Evolutionary conservation across 495 filamentous ascomycete species (phyloP), one percentile per base, ranked within the genome.

Genomic region (Talaromyces liani): DNA sequence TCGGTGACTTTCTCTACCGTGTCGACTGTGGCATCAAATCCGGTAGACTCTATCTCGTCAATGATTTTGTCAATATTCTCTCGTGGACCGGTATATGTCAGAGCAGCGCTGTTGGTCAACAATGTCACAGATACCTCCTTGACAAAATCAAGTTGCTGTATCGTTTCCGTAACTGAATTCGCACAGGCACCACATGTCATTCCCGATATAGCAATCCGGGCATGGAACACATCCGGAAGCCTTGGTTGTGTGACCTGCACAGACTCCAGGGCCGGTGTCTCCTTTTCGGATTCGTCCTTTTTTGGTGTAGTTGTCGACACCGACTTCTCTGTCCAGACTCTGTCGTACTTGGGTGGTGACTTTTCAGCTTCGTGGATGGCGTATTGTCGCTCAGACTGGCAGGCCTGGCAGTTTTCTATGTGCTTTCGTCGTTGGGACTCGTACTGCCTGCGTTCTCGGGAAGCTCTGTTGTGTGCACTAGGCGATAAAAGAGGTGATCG

Each of bases 151-250:
- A 83, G 64, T 29, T 79, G 73, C 59, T 80, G 68, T 8, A 88
- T 66, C 57, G 75, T 77, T 33, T 77, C 69, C 10, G 81, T 82
- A 39, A 89, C 79, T 39, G 75, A 77, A 63, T 81, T 79, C 20
- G 79, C 80, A 65, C 86, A 89, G 3, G 85, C 81, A 31, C 82
- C 82, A 70, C 86, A 88, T n/a, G 81, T 88, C 86, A 89, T 89
- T 4, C 86, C 86, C 7, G 73, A 76, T 64, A 89, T 82, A 58
- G 76, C 78, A 4, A 89, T 67, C 1, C 70, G 75, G 0, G 79
- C 82, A 51, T 69, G 73, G 65, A 74, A 82, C 45, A 70, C 68
- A 53, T 70, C 69, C 16, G 58, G 25, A 24, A 51, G 53, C n/a
- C 10, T 59, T 27, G n/a, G 56, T 31, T 56, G 20, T 24, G 41